Base-by-base conservation (phyloP, 2,329 filamentous ascomycete genomes). In the Aspergillus latus region DNA sequence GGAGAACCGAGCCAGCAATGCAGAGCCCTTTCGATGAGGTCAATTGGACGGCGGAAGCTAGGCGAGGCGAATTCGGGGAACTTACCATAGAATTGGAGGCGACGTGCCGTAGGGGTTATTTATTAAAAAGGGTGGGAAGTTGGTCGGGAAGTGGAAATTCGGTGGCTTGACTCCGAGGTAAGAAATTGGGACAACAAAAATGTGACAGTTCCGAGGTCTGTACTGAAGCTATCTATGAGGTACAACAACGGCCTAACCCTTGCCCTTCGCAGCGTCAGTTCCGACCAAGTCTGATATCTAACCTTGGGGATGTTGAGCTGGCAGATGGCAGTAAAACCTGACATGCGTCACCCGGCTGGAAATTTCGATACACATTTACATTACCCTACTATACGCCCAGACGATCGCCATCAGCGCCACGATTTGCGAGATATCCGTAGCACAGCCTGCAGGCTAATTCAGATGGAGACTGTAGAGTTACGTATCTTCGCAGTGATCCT, bases 131-230 rank as follows among this genome's bases (percentile, higher is more conserved):
- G 49, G 29, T 53, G 49, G 49, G 21, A 46, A 37, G 21, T 21
- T 39, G 44, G 44, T 57, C 54, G 54, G 54, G 28, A 53, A 44
- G 29, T 47, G 46, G 46, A 40, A 46, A 51, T 13, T 52, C 49
- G 54, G 49, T 49, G 28, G 43, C 42, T n/a, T 16, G 45, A 21
- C 43, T 49, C 54, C 54, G 54, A 56, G 54, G 54, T 52, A 49
- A 37, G 29, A 8, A 34, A 34, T 45, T 30, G 54, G 46, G 26
- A 48, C 26, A 21, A 42, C 28, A 54, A 16, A 28, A 40, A 42
- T 40, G 40, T 42, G 39, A 34, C 49, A 26, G 44, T 43, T 48
- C 49, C 48, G 44, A 52, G 43, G 49, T 34, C 44, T 34, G 16
- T 52, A 43, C 45, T 50, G 52, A 43, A 32, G 56, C 29, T 47